Conservation (phyloP, 106 monocot genomes). For the Phalaenopsis aphrodite region DNA sequence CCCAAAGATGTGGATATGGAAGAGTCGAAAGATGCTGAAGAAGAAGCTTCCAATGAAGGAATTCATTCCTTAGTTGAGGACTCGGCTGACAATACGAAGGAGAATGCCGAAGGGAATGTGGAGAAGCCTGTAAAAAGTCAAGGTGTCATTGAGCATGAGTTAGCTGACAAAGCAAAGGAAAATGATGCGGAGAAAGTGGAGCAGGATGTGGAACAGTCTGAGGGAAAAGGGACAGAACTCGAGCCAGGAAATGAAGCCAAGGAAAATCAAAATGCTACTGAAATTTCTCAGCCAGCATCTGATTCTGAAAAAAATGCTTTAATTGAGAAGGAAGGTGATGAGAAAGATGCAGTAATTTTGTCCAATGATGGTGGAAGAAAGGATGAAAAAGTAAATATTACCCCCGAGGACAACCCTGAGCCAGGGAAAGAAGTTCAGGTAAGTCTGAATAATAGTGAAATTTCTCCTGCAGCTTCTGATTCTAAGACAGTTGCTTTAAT, state of each 20-base stretch:
- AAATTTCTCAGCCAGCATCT: neutral
- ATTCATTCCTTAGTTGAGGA: neutral
- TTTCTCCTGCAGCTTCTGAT: neutral
- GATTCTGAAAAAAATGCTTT: neutral
- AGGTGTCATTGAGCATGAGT: neutral
- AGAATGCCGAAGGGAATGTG: neutral
- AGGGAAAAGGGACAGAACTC: neutral
- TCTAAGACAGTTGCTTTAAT: neutral
- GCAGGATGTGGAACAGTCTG: neutral
- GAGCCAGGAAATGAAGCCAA: neutral
- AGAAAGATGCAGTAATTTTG: neutral
- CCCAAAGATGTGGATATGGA: too few species aligned
- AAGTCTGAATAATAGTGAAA: neutral
- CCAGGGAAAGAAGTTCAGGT: neutral
- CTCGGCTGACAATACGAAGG: neutral
- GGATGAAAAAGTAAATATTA: neutral
- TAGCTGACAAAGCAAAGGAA: neutral
- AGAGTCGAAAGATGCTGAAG: neutral
- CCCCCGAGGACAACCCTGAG: neutral
- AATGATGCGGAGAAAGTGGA: neutral
- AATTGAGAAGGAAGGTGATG: too few species aligned
- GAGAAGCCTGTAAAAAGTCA: neutral
- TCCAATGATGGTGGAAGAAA: neutral
- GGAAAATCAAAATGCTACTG: neutral
- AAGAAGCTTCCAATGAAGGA: neutral